Conservation (phyloP, 106 monocot species). For the Dendrobium huoshanense region DNA sequence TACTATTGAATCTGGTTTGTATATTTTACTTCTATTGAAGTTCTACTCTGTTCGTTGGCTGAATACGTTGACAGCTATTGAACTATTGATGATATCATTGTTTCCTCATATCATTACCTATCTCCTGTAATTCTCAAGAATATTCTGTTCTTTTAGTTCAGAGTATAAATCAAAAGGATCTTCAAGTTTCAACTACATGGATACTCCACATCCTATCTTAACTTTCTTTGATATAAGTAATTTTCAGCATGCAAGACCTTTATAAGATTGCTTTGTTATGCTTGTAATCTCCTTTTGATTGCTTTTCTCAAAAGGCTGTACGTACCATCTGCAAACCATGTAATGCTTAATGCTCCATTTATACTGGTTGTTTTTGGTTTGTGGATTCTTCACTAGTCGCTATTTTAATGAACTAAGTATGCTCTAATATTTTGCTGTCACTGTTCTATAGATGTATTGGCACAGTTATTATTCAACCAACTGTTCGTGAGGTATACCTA, state of each 20-base stretch:
- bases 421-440: background rate
- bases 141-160: background rate
- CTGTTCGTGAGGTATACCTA: too few species aligned
- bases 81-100: background rate
- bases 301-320: background rate
- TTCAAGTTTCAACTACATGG: background rate
- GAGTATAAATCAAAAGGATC: background rate
- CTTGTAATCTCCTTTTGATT: background rate
- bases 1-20: slow-evolving; percentile 79
- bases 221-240: background rate
- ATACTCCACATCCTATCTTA: background rate
- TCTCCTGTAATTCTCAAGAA: background rate
- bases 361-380: background rate
- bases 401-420: background rate
- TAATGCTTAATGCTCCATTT: background rate
- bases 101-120: background rate
- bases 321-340: background rate
- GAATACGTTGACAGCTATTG: background rate
- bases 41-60: background rate
- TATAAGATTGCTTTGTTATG: background rate
- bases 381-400: background rate
- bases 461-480: background rate
- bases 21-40: background rate
- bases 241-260: background rate
- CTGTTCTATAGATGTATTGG: background rate